Base-by-base conservation (phyloP, 352 stramenopile species). In the Globisporangium solare region DNA sequence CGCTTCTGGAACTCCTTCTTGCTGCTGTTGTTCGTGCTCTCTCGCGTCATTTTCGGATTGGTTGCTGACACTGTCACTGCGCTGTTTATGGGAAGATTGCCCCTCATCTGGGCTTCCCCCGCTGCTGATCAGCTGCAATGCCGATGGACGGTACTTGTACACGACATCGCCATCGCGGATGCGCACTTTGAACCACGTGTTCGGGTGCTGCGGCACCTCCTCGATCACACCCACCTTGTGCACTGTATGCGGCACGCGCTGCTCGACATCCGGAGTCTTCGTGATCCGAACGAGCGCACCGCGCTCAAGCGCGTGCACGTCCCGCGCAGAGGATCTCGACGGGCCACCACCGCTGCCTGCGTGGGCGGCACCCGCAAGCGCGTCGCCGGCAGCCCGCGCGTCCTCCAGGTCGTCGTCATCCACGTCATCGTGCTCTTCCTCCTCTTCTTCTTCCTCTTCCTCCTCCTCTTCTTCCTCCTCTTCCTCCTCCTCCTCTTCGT, bases 131-230 rank as follows among this genome's bases (percentile, higher is more conserved):
- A 87, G 62, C 53, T 87, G 68, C 22, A 94, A 54, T 18, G 82
- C 85, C 10, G 85, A 94, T 50, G 83, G 76, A 7, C 85, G 74
- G 65, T 93, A 94, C 64, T 92, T 94, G 70, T 92, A 92, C 56
- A 92, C 79, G n/a, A 94, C 83, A 22, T 94, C 82, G 35, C 80
- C 80, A 45, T 92, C 80, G 17, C 75, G 73, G 35, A 94, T 92
- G 6, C 85, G 75, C 58, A 94, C 85, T 57, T 83, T 88, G 57
- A 89, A 92, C 85, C 85, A 94, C 58, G 85, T 94, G 49, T 92
- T 94, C 10, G 85, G 85, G 60, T 94, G 85, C 54, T 81, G 76
- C 37, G 85, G 85, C 0, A 86, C 76, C 37, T 94, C 85, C 54
- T 92, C 83, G 31, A 94, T 83, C 18, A 91, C 63, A 18, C 85